Conservation (phyloP, 768 basidiomycete genomes). For the Macrocybe gigantea region DNA sequence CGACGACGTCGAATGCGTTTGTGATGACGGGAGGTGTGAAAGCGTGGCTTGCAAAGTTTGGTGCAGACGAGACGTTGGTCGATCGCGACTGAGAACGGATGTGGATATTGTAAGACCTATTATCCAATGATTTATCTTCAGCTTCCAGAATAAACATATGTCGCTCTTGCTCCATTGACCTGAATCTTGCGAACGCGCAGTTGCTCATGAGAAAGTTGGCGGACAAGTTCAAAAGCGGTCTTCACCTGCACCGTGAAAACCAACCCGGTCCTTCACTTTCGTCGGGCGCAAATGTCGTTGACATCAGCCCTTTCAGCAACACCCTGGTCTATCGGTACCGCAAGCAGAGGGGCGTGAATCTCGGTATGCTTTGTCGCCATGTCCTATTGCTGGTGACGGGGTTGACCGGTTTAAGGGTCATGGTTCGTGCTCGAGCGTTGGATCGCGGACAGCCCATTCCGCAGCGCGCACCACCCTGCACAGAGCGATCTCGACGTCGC, state of each 20-base stretch:
- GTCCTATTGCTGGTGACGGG: neutral
- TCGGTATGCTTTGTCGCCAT: conserved; percentile 43
- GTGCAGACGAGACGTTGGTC: conserved; percentile 20
- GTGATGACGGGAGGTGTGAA: conserved; percentile 38
- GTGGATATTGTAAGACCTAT: no score
- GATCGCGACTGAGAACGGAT: conserved; percentile 10
- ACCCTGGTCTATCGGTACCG: conserved; percentile 43
- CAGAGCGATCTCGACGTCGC: conserved; percentile 73
- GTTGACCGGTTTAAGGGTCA: conserved; percentile 39
- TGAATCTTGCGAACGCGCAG: no score
- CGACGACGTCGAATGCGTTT: conserved; percentile 29
- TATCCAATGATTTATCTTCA: no score
- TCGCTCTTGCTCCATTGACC: no score
- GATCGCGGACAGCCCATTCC: conserved; percentile 61
- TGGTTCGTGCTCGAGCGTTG: conserved; percentile 81
- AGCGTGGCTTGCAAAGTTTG: conserved; percentile 32
- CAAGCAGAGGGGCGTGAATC: conserved; percentile 77
- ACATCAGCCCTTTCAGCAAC: neutral
- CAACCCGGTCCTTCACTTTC: neutral
- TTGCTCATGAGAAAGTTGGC: conserved; percentile 2
- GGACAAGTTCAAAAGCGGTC: conserved; percentile 1
- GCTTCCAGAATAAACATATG: no score
- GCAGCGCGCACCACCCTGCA: conserved; percentile 41
- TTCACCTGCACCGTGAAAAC: neutral
- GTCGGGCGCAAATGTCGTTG: neutral